Conservation (phyloP, 2,329 filamentous ascomycete species). For the Pestalotiopsis sp. region DNA sequence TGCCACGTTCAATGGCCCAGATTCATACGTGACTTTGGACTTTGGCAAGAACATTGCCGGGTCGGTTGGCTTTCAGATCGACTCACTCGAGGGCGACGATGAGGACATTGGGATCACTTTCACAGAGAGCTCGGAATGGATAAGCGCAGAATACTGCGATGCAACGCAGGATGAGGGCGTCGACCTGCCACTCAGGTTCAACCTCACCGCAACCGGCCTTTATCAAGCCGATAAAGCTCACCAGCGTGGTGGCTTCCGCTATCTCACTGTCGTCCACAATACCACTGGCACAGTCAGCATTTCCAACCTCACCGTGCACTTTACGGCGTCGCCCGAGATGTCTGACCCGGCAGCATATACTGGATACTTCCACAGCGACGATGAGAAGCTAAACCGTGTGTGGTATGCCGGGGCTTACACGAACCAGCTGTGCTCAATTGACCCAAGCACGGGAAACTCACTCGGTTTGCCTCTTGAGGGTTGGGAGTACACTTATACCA, state of each 20-base stretch:
- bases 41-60: constrained; percentile 11
- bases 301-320: constrained; percentile 6
- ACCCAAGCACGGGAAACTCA: constrained; percentile 6
- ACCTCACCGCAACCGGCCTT: not conserved
- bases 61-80: constrained; percentile 2
- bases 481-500: constrained; percentile 8
- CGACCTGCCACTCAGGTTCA: constrained; percentile 4
- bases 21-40: constrained; percentile 7
- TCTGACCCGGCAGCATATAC: constrained; percentile 3
- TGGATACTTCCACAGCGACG: constrained; percentile 7
- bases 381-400: constrained; percentile 7
- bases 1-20: not conserved
- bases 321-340: constrained; percentile 3
- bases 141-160: constrained; percentile 10
- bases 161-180: constrained; percentile 5
- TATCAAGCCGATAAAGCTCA: not conserved
- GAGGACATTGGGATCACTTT: constrained; percentile 6
- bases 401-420: constrained; percentile 11
- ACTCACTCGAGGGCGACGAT: not conserved
- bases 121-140: constrained; percentile 8
- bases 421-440: constrained; percentile 10
- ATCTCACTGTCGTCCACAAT: constrained; percentile 1
- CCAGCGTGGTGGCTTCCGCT: constrained; percentile 6
- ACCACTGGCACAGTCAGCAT: constrained; percentile 3
- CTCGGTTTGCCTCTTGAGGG: not conserved